Base-by-base conservation (phyloP, 2,329 filamentous ascomycete genomes). In the Monosporascus cannonballus region DNA sequence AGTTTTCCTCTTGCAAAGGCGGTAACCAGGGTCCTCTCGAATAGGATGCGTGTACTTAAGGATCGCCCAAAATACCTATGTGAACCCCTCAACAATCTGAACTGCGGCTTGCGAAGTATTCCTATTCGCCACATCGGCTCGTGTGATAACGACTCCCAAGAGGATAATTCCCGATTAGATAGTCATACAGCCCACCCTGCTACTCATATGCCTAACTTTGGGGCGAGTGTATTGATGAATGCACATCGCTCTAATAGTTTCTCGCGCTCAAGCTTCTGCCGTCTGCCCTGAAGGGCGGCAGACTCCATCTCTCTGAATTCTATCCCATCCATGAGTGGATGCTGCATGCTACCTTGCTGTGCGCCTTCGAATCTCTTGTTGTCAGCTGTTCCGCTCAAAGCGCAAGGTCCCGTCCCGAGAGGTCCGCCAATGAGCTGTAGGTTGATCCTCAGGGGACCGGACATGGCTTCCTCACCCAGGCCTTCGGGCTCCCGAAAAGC, bases 401-500 rank as follows among this genome's bases (percentile, higher is more conserved):
- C 14, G 22, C 50, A 52, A 51, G 20, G 30, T 1, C 60, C 61
- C 2, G 55, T 61, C 1, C 61, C 58, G 11, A 60, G 34, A 1
- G 62, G 58, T 7, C 62, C 62, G 2, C 60, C 59, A n/a, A 64
- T 47, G 15, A 63, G 41, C 44, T 60, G 56, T 6, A 64, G 0
- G 27, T 55, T 55, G 3, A 59, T 20, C 4, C 30, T 15, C 11
- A 44, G 42, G 4, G 30, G 36, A 17, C 27, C 51, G 24, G 20
- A 18, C 2, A 39, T 46, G 15, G 50, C 9, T 11, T 30, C 22
- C n/a, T 47, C 11, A 3, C 8, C 38, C n/a, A 25, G 2, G 1
- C 17, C 34, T 8, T 49, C 18, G 1, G 39, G 39, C 2, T 47
- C 34, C 2, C 45, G 18, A 42, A 66, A 65, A 2, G 63, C 49